Evolutionary conservation across 2,329 filamentous ascomycete genomes (phyloP), one percentile per base, ranked within the genome.

Genomic region (Monosporascus sp.): DNA sequence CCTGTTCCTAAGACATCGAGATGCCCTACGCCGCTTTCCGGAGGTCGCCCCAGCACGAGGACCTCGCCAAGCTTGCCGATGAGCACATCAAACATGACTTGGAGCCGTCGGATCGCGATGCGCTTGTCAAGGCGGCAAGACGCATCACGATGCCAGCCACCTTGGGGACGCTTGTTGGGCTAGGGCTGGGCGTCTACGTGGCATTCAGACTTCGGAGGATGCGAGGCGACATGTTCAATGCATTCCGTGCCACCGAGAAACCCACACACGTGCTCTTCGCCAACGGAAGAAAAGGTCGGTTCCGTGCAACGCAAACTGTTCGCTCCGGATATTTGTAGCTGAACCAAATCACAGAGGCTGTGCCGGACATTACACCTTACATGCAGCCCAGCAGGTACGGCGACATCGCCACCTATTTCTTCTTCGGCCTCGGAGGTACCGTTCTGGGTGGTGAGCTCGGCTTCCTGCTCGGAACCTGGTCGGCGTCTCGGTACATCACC

Each of bases 401-500:
- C 15, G 85, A 88, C 57, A 64, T 83, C 27, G 79, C 81, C 3
- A 81, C 85, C 0, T 87, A 84, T 62, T 78, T 80, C 55, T 79
- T 88, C 62, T 83, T 87, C 47, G 77, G 78, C 0, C 63, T 79
- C 0, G 84, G 82, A 15, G 84, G 84, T 0, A 64, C 87, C 5
- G 83, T 88, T 55, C 57, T 88, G 6, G 84, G 84, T 7, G 84
- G 85, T 7, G 85, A 88, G 69, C 68, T 77, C 14, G 84, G 85
- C 0, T 69, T 87, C 47, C 57, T 87, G 53, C 77, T 75, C 0
- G 84, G 85, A 1, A 76, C 75, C 1, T 74, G 75, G 47, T 74
- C 77, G 5, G 83, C 81, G 3, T 73, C 76, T 35, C 72, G 78
- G 38, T 70, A 70, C 1, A 79, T 88, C 50, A 73, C 71, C 1